A percentile compares a stretch with the other conserved stretches of the same genome.
These are phyloP conservation scores for Aspergillus tamarii DNA, from an alignment of 2,329 filamentous ascomycete species.

Conservation along the genomic window DNA sequence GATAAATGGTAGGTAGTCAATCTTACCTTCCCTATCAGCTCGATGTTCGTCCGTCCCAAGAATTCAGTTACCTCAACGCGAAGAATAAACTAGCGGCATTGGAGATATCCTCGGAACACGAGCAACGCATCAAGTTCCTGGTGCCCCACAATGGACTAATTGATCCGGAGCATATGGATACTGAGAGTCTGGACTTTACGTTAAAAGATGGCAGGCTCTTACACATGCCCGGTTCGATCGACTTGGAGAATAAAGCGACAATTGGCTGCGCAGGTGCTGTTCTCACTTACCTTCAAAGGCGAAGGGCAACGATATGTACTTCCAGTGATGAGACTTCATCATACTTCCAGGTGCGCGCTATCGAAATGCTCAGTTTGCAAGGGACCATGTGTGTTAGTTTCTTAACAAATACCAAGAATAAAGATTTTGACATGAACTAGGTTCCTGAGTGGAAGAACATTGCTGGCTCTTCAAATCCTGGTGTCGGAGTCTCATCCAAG, in stretches of 20 bases:
- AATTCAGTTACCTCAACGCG: slow-evolving; percentile 72
- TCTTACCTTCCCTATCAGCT: slow-evolving; percentile 63
- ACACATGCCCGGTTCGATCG: slow-evolving; percentile 69
- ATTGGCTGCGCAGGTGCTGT: slow-evolving; percentile 87
- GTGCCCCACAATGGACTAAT: slow-evolving; percentile 61
- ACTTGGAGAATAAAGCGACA: slow-evolving; percentile 74
- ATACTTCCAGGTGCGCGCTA: slow-evolving; percentile 62
- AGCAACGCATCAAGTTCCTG: slow-evolving; percentile 59
- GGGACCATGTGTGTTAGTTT: slow-evolving; percentile 57
- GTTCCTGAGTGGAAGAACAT: slow-evolving; percentile 80
- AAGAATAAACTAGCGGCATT: slow-evolving; percentile 68
- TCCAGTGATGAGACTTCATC: slow-evolving; percentile 60
- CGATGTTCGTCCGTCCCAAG: slow-evolving; percentile 69
- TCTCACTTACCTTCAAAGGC: slow-evolving; percentile 74
- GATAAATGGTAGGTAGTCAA: slow-evolving; percentile 44
- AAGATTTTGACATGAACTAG: slow-evolving; percentile 47
- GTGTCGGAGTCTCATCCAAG: slow-evolving; percentile 82
- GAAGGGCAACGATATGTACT: slow-evolving; percentile 64
- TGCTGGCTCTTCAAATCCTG: slow-evolving; percentile 82
- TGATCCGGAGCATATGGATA: slow-evolving; percentile 43
- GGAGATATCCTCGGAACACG: slow-evolving; percentile 53
- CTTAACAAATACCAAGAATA: not conserved
- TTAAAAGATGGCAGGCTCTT: slow-evolving; percentile 67
- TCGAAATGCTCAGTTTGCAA: slow-evolving; percentile 75
- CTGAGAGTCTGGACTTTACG: slow-evolving; percentile 50